phyloP scores from a whole-genome alignment of 2,329 filamentous ascomycete species.

The Rutstroemia sp. region DNA sequence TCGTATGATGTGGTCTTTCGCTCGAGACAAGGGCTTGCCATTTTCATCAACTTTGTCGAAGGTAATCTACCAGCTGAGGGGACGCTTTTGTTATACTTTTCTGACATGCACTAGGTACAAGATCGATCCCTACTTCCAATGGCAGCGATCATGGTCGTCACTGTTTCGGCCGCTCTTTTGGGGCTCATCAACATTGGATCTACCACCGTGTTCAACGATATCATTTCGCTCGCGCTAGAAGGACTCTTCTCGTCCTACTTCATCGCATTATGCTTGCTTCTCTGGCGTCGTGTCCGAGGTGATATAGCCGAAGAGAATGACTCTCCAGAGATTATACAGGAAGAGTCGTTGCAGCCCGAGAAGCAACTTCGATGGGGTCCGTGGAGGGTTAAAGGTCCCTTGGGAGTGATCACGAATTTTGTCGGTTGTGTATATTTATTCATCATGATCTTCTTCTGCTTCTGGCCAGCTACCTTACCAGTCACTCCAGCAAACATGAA shows the following conservation, averaged over 20 bases:
- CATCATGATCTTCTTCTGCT: conserved; percentile 34
- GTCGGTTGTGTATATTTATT: conserved; percentile 36
- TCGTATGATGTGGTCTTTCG: conserved; percentile 35
- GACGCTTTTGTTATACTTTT: background rate
- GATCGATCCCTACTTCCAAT: background rate
- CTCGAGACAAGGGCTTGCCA: conserved; percentile 36
- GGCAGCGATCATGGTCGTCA: background rate
- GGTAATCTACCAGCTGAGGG: background rate
- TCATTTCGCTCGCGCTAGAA: conserved; percentile 40
- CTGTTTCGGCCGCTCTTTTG: conserved; percentile 4
- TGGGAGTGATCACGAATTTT: conserved; percentile 35
- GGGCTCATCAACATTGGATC: conserved; percentile 41
- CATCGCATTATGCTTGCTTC: background rate
- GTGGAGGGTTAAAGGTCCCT: conserved; percentile 26
- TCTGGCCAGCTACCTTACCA: conserved; percentile 36
- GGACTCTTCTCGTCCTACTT: conserved; percentile 37
- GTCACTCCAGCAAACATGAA: conserved; percentile 39
- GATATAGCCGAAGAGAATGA: background rate
- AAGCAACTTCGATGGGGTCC: background rate
- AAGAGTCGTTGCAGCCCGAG: background rate
- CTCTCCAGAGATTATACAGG: background rate
- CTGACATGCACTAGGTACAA: too few species aligned
- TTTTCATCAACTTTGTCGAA: conserved; percentile 16
- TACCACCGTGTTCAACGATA: conserved; percentile 42
- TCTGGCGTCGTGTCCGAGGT: conserved; percentile 4